Evolutionary conservation across 2,329 filamentous ascomycete genomes (phyloP).

Genomic region (Reticulascus tulasneorum): DNA sequence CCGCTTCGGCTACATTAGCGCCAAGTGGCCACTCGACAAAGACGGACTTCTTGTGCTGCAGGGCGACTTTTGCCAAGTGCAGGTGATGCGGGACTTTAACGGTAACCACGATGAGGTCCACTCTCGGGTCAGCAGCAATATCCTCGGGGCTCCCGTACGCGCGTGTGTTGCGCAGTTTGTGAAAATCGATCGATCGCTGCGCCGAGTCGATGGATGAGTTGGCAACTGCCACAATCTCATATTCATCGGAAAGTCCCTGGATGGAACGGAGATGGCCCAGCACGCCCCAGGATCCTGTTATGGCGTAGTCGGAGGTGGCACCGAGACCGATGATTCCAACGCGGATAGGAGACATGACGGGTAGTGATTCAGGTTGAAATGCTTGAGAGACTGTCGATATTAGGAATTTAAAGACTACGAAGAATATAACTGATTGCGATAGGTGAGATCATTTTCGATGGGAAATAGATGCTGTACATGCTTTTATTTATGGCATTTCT

Average conservation of each 20-base stretch:
- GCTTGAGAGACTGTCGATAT: slow-evolving; percentile 1
- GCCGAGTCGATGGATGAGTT: slow-evolving; percentile 46
- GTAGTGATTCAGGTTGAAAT: slow-evolving; percentile 1
- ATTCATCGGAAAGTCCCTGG: slow-evolving; percentile 35
- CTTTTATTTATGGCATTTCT: too few relatives aligned
- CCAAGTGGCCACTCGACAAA: slow-evolving; percentile 58
- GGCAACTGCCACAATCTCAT: slow-evolving; percentile 46
- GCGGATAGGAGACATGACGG: slow-evolving; percentile 37
- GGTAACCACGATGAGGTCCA: slow-evolving; percentile 52
- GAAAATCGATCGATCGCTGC: slow-evolving; percentile 36
- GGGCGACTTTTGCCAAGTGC: slow-evolving; percentile 37
- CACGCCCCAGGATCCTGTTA: slow-evolving; percentile 49
- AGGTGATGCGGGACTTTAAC: slow-evolving; percentile 53
- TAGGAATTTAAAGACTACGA: too few relatives aligned
- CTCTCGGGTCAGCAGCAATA: slow-evolving; percentile 42
- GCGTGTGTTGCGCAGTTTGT: slow-evolving; percentile 36
- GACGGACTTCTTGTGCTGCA: slow-evolving; percentile 48
- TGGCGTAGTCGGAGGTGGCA: slow-evolving; percentile 38
- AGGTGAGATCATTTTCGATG: slow-evolving; percentile 2
- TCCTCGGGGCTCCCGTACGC: slow-evolving; percentile 47
- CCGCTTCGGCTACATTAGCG: slow-evolving; percentile 32
- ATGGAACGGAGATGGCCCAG: slow-evolving; percentile 54
- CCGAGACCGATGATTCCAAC: slow-evolving; percentile 57
- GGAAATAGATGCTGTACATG: too few relatives aligned
- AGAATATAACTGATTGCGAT: not conserved